Conservation (phyloP, 2,329 filamentous ascomycete genomes). For the Ophiostoma ips region DNA sequence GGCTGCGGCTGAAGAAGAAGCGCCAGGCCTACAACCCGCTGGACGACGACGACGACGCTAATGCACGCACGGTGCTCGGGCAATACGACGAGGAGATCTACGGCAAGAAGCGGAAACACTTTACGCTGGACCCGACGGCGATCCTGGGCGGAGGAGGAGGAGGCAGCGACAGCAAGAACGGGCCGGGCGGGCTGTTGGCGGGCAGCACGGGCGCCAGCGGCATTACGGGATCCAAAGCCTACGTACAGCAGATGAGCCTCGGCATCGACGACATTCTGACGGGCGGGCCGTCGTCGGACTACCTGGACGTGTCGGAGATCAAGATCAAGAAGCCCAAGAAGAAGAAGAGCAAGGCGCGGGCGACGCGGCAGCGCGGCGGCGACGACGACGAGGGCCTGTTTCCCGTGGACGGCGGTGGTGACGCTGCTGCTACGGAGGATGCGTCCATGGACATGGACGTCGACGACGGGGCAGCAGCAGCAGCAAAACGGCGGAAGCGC, state of each 20-base stretch:
- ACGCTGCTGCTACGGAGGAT: slow-evolving; percentile 1
- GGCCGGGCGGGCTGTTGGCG: background rate
- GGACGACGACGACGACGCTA: slow-evolving; percentile 50
- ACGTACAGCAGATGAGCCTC: background rate
- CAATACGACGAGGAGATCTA: slow-evolving; percentile 95
- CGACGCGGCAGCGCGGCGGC: slow-evolving; percentile 53
- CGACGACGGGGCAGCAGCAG: slow-evolving; percentile 18
- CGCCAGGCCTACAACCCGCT: slow-evolving; percentile 72
- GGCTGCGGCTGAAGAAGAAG: slow-evolving; percentile 77
- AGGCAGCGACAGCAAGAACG: slow-evolving; percentile 35
- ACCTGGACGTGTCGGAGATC: slow-evolving; percentile 70
- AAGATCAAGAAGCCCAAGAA: slow-evolving; percentile 93
- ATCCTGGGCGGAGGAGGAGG: slow-evolving; percentile 39
- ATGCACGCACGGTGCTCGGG: slow-evolving; percentile 55
- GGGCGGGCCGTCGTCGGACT: slow-evolving; percentile 66
- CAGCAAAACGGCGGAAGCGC: slow-evolving; percentile 41
- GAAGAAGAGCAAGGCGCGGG: slow-evolving; percentile 59
- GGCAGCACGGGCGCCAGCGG: background rate
- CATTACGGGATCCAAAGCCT: background rate
- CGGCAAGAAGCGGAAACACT: slow-evolving; percentile 76
- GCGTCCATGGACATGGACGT: slow-evolving; percentile 22
- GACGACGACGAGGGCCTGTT: slow-evolving; percentile 48
- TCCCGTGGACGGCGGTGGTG: slow-evolving; percentile 17
- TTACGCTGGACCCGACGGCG: slow-evolving; percentile 72
- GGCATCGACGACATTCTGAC: slow-evolving; percentile 55